Base-by-base conservation (phyloP, 2,329 filamentous ascomycete species). In the Trichophyton rubrum region DNA sequence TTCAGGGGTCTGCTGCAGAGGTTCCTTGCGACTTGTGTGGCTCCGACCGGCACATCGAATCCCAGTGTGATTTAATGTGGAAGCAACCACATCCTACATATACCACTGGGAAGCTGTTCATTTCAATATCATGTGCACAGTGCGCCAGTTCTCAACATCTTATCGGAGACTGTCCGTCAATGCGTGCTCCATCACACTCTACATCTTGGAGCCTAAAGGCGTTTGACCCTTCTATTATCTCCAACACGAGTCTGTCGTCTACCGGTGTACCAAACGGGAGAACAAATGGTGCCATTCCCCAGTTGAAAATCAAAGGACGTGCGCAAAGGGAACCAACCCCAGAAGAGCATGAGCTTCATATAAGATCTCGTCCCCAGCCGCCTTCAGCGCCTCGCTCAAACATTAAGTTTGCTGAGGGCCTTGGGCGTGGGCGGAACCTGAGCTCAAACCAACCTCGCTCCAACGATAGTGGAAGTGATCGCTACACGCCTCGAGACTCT, bases 1-100 rank as follows among this genome's bases (percentile, higher is more conserved):
- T 87, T 15, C 79, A 78, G 63, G 77, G 77, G 15, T 82, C 85
- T 60, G 77, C 78, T 27, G 60, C 64, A n/a, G 73, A 76, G 22
- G 73, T 80, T 55, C 78, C 79, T 2, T 90, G 87, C 68, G 81
- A 82, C 9, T 74, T 84, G 38, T 90, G 87, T 70, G 74, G 74
- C 43, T 78, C 78, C 5, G 64, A 67, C 2, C 75, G 79, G 7
- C 87, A 90, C 66, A 65, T 78, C 7, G 86, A 89, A 67, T 68
- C 75, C 11, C 72, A 79, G 1, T 89, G 87, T 69, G 78, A 80
- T 59, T 74, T 78, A 56, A 73, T 85, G 24, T 89, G 84, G 84
- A 73, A 74, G 61, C 66, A 73, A 11, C 72, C 72, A 8, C 67
- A 60, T 24, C 65, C 64, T 40, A 66, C 67, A 27, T 61, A 64